Evolutionary conservation across 1,284 basidiomycete species (phyloP).

Genomic region (Porodaedalea pini): DNA sequence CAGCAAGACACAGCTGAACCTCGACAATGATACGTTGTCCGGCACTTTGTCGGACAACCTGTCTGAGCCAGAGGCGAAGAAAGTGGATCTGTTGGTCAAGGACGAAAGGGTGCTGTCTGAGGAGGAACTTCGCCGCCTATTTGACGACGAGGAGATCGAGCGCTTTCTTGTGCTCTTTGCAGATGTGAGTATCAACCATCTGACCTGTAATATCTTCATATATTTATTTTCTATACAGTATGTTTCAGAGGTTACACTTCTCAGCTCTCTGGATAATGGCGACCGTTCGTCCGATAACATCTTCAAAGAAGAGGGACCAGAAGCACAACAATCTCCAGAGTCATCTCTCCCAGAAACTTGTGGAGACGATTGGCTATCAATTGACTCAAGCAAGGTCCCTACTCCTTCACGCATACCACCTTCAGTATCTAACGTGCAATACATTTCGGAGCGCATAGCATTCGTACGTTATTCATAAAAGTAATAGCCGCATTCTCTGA

Average conservation of each 20-base stretch:
- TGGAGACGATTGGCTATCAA: not conserved
- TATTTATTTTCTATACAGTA: not conserved
- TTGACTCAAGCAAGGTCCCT: not conserved
- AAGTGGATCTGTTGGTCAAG: not conserved
- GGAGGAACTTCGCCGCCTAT: constrained; percentile 11
- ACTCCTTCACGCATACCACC: not conserved
- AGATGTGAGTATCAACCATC: constrained; percentile 2
- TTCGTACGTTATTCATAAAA: not conserved
- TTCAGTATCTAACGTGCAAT: not conserved
- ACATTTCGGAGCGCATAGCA: constrained; percentile 8
- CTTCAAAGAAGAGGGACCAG: not conserved
- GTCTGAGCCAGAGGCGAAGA: not conserved
- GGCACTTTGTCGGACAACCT: not conserved
- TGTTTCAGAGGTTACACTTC: constrained; percentile 13
- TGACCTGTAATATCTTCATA: not conserved
- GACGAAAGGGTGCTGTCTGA: constrained; percentile 10
- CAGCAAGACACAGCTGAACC: no score
- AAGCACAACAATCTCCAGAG: not conserved
- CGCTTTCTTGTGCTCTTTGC: constrained; percentile 10
- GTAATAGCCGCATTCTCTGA: constrained; percentile 7
- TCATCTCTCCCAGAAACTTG: not conserved
- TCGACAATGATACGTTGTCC: not conserved
- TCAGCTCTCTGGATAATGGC: not conserved
- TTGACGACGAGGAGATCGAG: constrained; percentile 16
- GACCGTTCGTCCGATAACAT: not conserved